phyloP scores from a whole-genome alignment of 441 rosid genomes.

The Jatropha multifida region DNA sequence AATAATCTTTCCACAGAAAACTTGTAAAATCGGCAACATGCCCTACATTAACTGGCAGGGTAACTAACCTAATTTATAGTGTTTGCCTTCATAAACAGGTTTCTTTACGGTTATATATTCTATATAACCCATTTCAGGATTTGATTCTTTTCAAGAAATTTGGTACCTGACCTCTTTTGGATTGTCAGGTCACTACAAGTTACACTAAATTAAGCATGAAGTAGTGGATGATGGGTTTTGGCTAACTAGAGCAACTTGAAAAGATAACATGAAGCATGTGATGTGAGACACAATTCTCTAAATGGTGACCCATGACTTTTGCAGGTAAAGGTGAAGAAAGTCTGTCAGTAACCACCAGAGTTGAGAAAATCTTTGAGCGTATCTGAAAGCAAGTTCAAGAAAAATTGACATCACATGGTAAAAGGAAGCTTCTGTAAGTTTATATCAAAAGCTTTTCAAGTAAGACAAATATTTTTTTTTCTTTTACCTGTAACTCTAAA shows the following conservation, averaged over 20 bases:
- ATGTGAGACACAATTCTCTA: not conserved
- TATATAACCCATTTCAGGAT: not conserved
- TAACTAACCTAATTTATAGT: not conserved
- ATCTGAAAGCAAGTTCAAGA: slow-evolving; percentile 12
- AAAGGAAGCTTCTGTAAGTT: not conserved
- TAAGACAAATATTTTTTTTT: not conserved
- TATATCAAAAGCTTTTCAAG: not conserved
- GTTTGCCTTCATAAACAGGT: not conserved
- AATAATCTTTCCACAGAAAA: not conserved
- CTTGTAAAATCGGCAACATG: slow-evolving; percentile 7
- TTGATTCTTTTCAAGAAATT: not conserved
- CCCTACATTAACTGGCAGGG: not conserved
- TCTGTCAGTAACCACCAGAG: slow-evolving; percentile 11
- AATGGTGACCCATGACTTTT: slow-evolving; percentile 11
- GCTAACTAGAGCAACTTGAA: not conserved
- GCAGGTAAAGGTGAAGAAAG: slow-evolving; percentile 1
- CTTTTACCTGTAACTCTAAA: not conserved
- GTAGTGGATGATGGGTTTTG: slow-evolving; percentile 6
- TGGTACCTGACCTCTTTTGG: not conserved
- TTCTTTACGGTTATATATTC: not conserved
- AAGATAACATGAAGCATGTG: slow-evolving; percentile 4
- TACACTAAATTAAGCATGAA: not conserved
- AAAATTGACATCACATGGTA: not conserved
- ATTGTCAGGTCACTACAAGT: not conserved
- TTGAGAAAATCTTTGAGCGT: slow-evolving; percentile 7